Evolutionary conservation across 371 early-diverging fungal species (phyloP).

Genomic region (Chytridium lagenaria): DNA sequence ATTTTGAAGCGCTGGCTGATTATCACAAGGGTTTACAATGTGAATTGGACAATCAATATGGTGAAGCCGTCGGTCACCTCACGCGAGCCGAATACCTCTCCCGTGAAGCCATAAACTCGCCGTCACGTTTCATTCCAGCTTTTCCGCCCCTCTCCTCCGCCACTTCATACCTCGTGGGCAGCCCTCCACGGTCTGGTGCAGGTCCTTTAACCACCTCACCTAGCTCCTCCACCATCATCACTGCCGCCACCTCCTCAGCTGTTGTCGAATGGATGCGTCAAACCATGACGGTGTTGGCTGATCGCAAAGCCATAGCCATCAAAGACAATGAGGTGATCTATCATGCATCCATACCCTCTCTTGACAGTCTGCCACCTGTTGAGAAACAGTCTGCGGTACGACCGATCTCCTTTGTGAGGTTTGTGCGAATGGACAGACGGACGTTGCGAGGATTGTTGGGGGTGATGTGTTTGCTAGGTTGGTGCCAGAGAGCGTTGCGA

Average conservation of each 20-base stretch:
- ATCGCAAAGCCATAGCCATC: slow-evolving; percentile 62
- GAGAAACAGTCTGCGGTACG: slow-evolving; percentile 72
- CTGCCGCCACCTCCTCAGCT: slow-evolving; percentile 58
- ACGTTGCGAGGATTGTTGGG: slow-evolving; percentile 54
- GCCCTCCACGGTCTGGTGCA: too few species aligned
- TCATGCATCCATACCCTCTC: slow-evolving; percentile 84
- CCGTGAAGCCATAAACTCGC: slow-evolving; percentile 84
- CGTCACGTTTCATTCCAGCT: slow-evolving; percentile 58
- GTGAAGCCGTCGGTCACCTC: slow-evolving; percentile 84
- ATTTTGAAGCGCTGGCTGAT: slow-evolving; percentile 83
- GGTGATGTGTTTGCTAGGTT: slow-evolving; percentile 87
- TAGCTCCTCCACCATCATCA: slow-evolving; percentile 54
- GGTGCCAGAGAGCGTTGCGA: slow-evolving; percentile 90
- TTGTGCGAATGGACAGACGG: slow-evolving; percentile 52
- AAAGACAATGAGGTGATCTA: slow-evolving; percentile 96
- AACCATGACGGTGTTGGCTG: slow-evolving; percentile 61
- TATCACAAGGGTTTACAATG: slow-evolving; percentile 80
- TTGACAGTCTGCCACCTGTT: slow-evolving; percentile 75
- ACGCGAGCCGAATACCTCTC: slow-evolving; percentile 76
- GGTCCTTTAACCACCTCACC: slow-evolving; percentile 8
- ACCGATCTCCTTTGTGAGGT: slow-evolving; percentile 71
- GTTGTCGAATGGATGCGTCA: slow-evolving; percentile 73
- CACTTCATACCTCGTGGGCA: slow-evolving; percentile 20
- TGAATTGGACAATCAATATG: slow-evolving; percentile 80
- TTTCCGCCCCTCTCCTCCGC: slow-evolving; percentile 58